phyloP scores from a whole-genome alignment of 2,329 filamentous ascomycete genomes.

The Neurospora sp. region DNA sequence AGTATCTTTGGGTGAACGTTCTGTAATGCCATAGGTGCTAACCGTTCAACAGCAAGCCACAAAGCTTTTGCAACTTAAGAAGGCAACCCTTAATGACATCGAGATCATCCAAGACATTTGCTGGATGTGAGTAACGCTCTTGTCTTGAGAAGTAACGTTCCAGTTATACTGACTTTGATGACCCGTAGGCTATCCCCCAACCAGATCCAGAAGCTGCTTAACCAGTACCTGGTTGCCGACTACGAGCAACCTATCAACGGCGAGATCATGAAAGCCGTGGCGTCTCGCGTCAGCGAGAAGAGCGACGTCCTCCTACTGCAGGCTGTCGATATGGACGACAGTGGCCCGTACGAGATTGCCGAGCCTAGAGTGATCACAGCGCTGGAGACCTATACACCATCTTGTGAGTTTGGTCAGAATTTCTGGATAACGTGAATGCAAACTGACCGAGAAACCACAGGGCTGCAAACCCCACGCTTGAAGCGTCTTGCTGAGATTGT shows the following conservation, averaged over 20 bases:
- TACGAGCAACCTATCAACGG: constrained; percentile 99
- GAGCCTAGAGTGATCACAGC: constrained; percentile 94
- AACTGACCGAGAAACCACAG: constrained; percentile 35
- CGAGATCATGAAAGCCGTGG: constrained; percentile 99
- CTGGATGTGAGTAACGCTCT: constrained; percentile 72
- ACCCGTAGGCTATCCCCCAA: constrained; percentile 76
- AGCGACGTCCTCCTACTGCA: constrained; percentile 88
- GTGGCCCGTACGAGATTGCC: constrained; percentile 95
- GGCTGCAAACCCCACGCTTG: constrained; percentile 89
- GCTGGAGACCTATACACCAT: constrained; percentile 94
- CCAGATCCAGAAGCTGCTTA: constrained; percentile 97
- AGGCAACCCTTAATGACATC: constrained; percentile 96
- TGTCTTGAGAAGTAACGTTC: constrained; percentile 52
- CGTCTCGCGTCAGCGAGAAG: constrained; percentile 94
- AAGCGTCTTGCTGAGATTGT: constrained; percentile 98
- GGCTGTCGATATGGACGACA: constrained; percentile 98
- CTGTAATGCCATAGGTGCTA: constrained; percentile 14
- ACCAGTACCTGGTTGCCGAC: constrained; percentile 96
- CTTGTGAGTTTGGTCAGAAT: constrained; percentile 53
- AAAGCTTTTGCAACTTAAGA: constrained; percentile 96
- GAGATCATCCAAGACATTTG: constrained; percentile 99
- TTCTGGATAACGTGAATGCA: background rate
- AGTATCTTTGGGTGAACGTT: constrained; percentile 17
- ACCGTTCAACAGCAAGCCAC: constrained; percentile 67
- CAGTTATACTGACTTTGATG: constrained; percentile 46